Evolutionary conservation across 257 asterid genomes (phyloP).

Genomic region (Solanum chilense): DNA sequence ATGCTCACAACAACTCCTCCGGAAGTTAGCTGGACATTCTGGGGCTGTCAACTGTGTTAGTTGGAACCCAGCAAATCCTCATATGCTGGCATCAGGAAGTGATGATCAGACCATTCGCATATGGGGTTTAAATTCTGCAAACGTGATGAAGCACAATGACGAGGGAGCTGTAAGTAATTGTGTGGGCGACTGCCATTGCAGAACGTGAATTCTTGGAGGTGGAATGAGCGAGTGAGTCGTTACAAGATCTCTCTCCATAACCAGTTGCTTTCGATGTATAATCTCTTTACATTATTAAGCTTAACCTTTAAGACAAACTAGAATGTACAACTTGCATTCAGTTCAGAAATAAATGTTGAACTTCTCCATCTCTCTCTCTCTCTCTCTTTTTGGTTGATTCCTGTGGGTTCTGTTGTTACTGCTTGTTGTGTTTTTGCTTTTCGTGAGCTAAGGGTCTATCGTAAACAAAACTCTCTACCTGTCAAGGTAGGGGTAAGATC

Average conservation of each 20-base stretch:
- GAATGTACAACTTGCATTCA: slow-evolving; percentile 41
- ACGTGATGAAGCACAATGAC: slow-evolving; percentile 13
- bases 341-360: slow-evolving; percentile 19
- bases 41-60: slow-evolving; percentile 84
- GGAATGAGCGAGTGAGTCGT: neutral
- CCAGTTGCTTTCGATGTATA: slow-evolving; percentile 41
- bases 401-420: neutral
- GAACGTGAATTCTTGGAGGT: slow-evolving; percentile 28
- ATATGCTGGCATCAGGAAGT: slow-evolving; percentile 85
- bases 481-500: neutral
- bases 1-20: slow-evolving; percentile 44
- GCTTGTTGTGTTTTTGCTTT: neutral
- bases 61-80: slow-evolving; percentile 82
- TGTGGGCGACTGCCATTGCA: slow-evolving; percentile 51
- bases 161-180: slow-evolving; percentile 46
- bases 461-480: neutral
- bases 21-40: slow-evolving; percentile 52
- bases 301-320: slow-evolving; percentile 12
- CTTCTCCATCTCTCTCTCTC: neutral
- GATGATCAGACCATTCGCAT: slow-evolving; percentile 79
- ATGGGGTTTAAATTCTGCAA: slow-evolving; percentile 67
- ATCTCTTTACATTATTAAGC: slow-evolving; percentile 29
- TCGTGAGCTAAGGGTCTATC: neutral
- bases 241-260: slow-evolving; percentile 10
- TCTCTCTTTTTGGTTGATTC: neutral